phyloP scores from a whole-genome alignment of 1,139 yeast species.

The Yamadazyma friedrichii region DNA sequence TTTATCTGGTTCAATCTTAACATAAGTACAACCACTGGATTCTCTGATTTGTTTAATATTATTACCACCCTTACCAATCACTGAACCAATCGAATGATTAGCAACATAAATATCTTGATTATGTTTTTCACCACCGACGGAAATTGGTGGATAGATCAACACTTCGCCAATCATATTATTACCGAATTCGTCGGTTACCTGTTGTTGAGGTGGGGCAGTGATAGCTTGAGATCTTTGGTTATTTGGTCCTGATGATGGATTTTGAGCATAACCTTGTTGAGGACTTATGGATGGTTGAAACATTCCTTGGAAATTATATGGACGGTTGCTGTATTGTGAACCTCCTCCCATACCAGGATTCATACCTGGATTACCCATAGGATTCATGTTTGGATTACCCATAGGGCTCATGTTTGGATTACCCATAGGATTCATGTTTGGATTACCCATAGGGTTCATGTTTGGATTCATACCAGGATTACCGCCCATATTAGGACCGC shows the following conservation, averaged over 20 bases:
- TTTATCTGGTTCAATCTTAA: constrained; percentile 60
- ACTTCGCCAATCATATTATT: constrained; percentile 47
- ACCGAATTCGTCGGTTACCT: constrained; percentile 47
- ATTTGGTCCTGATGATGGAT: constrained; percentile 17
- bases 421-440: background rate
- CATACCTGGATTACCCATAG: background rate
- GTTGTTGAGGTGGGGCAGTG: constrained; percentile 29
- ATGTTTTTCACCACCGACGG: constrained; percentile 43
- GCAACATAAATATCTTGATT: constrained; percentile 76
- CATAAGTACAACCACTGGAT: constrained; percentile 70
- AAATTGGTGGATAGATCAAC: constrained; percentile 40
- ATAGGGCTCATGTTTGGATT: background rate
- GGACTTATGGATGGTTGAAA: constrained; percentile 43
- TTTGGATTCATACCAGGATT: background rate
- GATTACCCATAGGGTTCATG: background rate
- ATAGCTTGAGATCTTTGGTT: constrained; percentile 27
- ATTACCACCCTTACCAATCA: constrained; percentile 85
- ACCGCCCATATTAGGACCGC: constrained; percentile 1
- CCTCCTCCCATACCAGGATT: background rate
- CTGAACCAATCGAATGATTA: constrained; percentile 75
- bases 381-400: background rate
- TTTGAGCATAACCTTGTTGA: constrained; percentile 10
- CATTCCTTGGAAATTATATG: constrained; percentile 42
- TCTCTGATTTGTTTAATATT: constrained; percentile 79
- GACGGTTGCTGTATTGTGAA: constrained; percentile 9